Percentiles rank a stretch among this genome's conserved stretches.
Evolutionary conservation across 148 eudicot species (phyloP).

Genomic region (Tetragonia tetragonoides): DNA sequence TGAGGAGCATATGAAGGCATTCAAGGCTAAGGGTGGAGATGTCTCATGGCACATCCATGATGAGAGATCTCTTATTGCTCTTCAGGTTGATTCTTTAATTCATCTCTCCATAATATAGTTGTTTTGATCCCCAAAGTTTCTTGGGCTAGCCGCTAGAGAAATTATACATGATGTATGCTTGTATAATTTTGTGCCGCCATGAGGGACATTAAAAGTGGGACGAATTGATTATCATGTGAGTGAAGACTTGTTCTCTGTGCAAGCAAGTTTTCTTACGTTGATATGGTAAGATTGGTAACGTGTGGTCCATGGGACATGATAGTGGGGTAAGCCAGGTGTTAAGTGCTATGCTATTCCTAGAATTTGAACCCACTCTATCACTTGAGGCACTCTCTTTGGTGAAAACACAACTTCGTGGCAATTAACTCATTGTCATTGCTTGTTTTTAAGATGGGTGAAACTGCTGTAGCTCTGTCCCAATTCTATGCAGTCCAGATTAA

Average conservation of each 20-base stretch:
- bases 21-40: slow-evolving; percentile 91
- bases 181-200: neutral
- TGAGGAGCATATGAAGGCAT: slow-evolving; percentile 92
- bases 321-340: neutral
- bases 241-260: neutral
- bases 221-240: neutral
- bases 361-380: neutral
- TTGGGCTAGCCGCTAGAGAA: neutral
- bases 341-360: neutral
- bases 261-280: neutral
- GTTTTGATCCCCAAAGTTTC: neutral
- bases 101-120: neutral
- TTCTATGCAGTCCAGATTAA: neutral
- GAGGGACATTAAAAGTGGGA: neutral
- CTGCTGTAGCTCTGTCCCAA: neutral
- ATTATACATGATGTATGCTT: neutral
- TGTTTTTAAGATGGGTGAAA: neutral
- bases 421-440: neutral
- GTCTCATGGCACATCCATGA: slow-evolving; percentile 98
- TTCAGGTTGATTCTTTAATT: slow-evolving; percentile 57
- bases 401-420: neutral
- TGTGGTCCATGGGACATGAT: neutral
- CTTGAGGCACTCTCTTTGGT: neutral
- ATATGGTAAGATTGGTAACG: neutral
- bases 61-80: slow-evolving; percentile 91